Evolutionary conservation across 1,139 yeast genomes (phyloP).

Genomic region (Casaregolazyma suthepensis): DNA sequence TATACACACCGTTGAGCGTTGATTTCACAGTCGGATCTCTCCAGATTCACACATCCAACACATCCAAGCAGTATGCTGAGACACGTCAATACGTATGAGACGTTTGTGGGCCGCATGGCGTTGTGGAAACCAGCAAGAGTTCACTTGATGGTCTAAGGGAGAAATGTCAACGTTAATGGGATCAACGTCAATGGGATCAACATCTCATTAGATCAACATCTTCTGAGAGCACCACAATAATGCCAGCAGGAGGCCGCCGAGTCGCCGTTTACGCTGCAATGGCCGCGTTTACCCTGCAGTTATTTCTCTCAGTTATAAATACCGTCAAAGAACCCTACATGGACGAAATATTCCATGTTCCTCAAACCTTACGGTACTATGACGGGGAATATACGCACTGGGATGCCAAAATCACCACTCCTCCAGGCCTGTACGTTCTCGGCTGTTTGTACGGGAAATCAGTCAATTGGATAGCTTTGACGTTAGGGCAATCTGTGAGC

Average conservation of each 20-base stretch:
- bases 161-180: too few species aligned
- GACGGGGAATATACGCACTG: slow-evolving; percentile 55
- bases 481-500: slow-evolving; percentile 7
- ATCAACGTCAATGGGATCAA: too few species aligned
- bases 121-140: neutral
- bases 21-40: slow-evolving; percentile 10
- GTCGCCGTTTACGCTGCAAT: neutral
- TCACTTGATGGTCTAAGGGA: neutral
- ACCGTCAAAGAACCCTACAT: slow-evolving; percentile 29
- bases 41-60: neutral
- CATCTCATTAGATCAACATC: too few species aligned
- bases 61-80: neutral
- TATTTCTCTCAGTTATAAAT: slow-evolving; percentile 17
- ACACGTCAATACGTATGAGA: neutral
- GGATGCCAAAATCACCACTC: slow-evolving; percentile 93
- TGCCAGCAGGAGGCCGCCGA: too few species aligned
- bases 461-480: slow-evolving; percentile 13
- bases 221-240: too few species aligned
- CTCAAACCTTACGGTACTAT: slow-evolving; percentile 69
- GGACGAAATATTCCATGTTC: slow-evolving; percentile 83
- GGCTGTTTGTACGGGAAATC: slow-evolving; percentile 47
- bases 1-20: slow-evolving; percentile 8
- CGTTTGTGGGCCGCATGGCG: neutral
- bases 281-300: slow-evolving; percentile 3
- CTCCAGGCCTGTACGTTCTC: slow-evolving; percentile 81